phyloP scores from a whole-genome alignment of 306 rosid species.

The Pyrus pyrifolia region DNA sequence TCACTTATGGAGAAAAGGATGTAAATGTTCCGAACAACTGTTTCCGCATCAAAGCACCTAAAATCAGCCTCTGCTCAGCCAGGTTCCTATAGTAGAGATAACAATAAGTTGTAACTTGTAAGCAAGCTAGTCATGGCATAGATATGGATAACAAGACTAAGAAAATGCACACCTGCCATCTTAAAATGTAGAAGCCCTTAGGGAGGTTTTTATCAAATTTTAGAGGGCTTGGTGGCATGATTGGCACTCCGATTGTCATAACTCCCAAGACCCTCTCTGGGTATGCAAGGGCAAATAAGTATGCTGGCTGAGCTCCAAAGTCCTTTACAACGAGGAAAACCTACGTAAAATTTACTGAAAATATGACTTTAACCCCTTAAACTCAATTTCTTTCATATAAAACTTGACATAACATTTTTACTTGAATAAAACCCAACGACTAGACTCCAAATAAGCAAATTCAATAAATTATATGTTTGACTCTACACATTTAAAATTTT shows the following conservation, averaged over 20 bases:
- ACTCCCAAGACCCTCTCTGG: slow-evolving; percentile 66
- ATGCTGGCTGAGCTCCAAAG: slow-evolving; percentile 56
- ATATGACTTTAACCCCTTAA: too few species aligned
- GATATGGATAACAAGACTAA: neutral
- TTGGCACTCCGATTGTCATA: slow-evolving; percentile 60
- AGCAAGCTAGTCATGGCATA: neutral
- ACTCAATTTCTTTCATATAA: too few species aligned
- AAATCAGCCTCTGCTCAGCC: slow-evolving; percentile 84
- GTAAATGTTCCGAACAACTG: slow-evolving; percentile 59
- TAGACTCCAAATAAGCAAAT: too few species aligned
- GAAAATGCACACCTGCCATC: slow-evolving; percentile 48
- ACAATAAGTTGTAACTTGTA: neutral
- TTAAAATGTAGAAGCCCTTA: slow-evolving; percentile 71
- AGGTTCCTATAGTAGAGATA: slow-evolving; percentile 35
- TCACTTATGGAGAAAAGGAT: slow-evolving; percentile 68
- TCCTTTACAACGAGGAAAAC: slow-evolving; percentile 66
- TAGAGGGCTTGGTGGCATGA: slow-evolving; percentile 38
- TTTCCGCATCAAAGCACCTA: slow-evolving; percentile 51
- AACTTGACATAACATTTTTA: too few species aligned
- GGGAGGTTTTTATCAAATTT: slow-evolving; percentile 25
- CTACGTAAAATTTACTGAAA: slow-evolving; percentile 4
- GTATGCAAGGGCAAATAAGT: slow-evolving; percentile 42
- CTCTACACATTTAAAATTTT: too few species aligned
- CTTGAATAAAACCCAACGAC: too few species aligned
- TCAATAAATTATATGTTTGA: too few species aligned